Evolutionary conservation across 495 filamentous ascomycete genomes (phyloP).

Genomic region (Sporormia fimetaria): DNA sequence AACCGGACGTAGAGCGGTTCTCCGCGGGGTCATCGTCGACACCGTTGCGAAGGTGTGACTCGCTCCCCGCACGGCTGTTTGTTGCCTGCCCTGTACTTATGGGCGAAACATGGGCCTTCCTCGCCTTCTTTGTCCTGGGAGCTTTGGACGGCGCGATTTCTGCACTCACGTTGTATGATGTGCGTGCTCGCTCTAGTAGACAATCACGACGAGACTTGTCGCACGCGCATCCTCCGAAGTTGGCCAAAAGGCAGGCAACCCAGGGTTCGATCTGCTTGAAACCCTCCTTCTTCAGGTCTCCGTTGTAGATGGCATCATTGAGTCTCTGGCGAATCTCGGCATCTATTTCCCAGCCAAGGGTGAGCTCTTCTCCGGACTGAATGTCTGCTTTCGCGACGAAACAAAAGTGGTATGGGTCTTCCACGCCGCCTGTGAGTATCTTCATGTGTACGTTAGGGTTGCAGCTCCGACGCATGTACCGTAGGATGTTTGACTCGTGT

Average conservation of each 20-base stretch:
- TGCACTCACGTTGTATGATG: conserved; percentile 33
- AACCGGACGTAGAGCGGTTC: conserved; percentile 60
- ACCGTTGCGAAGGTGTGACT: conserved; percentile 37
- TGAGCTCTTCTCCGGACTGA: conserved; percentile 49
- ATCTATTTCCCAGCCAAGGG: conserved; percentile 55
- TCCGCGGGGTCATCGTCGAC: conserved; percentile 47
- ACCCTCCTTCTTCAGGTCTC: conserved; percentile 35
- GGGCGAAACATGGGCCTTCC: conserved; percentile 54
- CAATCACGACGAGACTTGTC: conserved; percentile 42
- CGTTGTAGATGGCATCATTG: conserved; percentile 31
- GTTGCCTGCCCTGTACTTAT: conserved; percentile 55
- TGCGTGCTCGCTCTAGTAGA: conserved; percentile 61
- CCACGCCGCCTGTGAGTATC: conserved; percentile 59
- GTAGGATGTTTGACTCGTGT: conserved; percentile 66
- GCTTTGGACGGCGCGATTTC: conserved; percentile 36
- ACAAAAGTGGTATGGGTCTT: conserved; percentile 67
- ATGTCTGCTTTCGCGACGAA: conserved; percentile 69
- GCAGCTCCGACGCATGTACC: conserved; percentile 82
- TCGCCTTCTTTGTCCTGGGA: conserved; percentile 37
- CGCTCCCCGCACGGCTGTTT: conserved; percentile 72
- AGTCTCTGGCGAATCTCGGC: conserved; percentile 37
- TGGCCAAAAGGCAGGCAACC: conserved; percentile 65
- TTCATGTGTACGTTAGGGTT: conserved; percentile 71
- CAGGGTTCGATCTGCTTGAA: conserved; percentile 43
- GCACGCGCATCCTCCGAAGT: conserved; percentile 86